A percentile compares a stretch with the other conserved stretches of the same genome.
Conservation (phyloP, 106 monocot species). For the Dioscorea dumetorum region DNA sequence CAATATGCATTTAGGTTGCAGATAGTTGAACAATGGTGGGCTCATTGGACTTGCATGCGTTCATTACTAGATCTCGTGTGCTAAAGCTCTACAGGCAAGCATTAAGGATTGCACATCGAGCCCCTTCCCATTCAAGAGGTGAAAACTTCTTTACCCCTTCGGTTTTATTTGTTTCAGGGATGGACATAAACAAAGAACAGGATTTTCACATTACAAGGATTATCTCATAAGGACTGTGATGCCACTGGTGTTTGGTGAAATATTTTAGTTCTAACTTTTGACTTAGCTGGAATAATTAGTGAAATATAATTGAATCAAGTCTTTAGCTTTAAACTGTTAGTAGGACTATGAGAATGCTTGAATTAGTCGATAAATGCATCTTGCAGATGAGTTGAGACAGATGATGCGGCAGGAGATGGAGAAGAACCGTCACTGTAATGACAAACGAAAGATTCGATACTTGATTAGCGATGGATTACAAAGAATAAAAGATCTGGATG, state of each 20-base stretch:
- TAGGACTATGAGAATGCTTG: background rate
- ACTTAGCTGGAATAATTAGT: too few species aligned
- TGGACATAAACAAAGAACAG: too few species aligned
- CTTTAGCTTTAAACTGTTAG: background rate
- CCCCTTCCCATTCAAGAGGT: conserved; percentile 71
- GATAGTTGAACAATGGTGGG: conserved; percentile 26
- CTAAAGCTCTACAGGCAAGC: conserved; percentile 81
- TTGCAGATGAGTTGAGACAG: conserved; percentile 55
- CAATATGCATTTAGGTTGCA: background rate
- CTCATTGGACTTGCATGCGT: conserved; percentile 65
- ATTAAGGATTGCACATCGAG: conserved; percentile 38
- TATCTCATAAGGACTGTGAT: too few species aligned
- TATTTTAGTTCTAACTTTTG: background rate
- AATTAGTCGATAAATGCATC: background rate
- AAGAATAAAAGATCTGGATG: conserved; percentile 77
- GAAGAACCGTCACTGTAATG: conserved; percentile 55
- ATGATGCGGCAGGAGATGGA: conserved; percentile 66
- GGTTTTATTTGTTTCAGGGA: too few species aligned
- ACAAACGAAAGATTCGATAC: conserved; percentile 72
- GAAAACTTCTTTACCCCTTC: background rate
- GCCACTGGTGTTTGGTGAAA: background rate
- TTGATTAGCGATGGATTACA: conserved; percentile 73
- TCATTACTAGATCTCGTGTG: conserved; percentile 66
- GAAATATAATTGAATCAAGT: background rate
- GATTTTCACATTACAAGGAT: too few species aligned